These are phyloP conservation scores for Diaporthe vaccinii DNA, from an alignment of 2,329 filamentous ascomycete species.

Conservation along the genomic window DNA sequence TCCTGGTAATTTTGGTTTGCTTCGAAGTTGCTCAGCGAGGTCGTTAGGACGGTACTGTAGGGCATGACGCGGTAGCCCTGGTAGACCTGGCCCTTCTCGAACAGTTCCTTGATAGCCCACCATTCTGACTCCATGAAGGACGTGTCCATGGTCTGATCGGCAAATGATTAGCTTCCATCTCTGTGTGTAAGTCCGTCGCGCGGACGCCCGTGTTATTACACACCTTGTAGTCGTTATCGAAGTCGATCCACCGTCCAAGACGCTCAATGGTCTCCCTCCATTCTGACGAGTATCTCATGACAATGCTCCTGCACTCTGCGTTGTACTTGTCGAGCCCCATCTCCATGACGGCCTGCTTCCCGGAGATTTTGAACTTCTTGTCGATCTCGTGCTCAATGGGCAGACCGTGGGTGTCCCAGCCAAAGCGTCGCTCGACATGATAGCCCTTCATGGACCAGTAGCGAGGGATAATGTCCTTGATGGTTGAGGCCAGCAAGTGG, in stretches of 20 bases:
- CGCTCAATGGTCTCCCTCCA: slow-evolving; percentile 92
- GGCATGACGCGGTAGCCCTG: slow-evolving; percentile 94
- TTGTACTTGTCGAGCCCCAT: slow-evolving; percentile 93
- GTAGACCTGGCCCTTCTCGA: slow-evolving; percentile 91
- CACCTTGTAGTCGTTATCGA: slow-evolving; percentile 94
- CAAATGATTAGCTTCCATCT: slow-evolving; percentile 50
- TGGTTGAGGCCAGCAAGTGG: slow-evolving; percentile 90
- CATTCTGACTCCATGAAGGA: slow-evolving; percentile 95
- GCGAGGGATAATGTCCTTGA: slow-evolving; percentile 96
- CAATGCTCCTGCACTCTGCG: slow-evolving; percentile 89
- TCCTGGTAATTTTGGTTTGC: slow-evolving; percentile 96
- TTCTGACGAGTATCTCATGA: slow-evolving; percentile 89
- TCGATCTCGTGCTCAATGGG: slow-evolving; percentile 98
- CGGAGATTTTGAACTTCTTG: slow-evolving; percentile 89
- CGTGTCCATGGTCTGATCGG: slow-evolving; percentile 83
- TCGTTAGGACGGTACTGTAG: slow-evolving; percentile 91
- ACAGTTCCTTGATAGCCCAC: slow-evolving; percentile 97
- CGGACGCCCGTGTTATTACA: not conserved
- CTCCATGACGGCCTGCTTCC: slow-evolving; percentile 85
- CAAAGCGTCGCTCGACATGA: slow-evolving; percentile 92
- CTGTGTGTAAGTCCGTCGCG: not conserved
- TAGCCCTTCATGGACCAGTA: slow-evolving; percentile 99
- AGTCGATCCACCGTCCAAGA: slow-evolving; percentile 95
- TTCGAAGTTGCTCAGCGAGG: slow-evolving; percentile 93
- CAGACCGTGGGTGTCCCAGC: slow-evolving; percentile 94